Conservation (phyloP, 306 rosid genomes). For the Vachellia pachyceras region DNA sequence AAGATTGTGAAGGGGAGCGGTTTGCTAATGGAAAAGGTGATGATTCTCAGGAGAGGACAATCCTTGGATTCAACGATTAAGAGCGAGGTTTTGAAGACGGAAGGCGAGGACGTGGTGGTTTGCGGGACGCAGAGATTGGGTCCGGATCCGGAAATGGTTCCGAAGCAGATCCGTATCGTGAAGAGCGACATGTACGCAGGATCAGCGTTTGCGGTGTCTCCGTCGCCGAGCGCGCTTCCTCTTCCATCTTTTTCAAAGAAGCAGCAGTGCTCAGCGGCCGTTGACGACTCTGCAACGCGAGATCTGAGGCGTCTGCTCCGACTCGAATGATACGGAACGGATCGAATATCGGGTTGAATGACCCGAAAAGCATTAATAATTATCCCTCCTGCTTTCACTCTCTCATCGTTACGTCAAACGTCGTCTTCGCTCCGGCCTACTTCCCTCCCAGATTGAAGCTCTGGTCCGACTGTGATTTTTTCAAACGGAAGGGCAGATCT, state of each 20-base stretch:
- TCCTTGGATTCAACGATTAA: conserved; percentile 69
- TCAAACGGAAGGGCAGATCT: conserved; percentile 71
- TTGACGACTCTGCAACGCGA: conserved; percentile 80
- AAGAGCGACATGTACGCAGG: conserved; percentile 77
- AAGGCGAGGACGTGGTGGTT: conserved; percentile 51
- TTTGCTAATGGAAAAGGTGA: conserved; percentile 64
- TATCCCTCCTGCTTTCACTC: neutral
- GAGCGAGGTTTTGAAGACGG: conserved; percentile 49
- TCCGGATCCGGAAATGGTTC: conserved; percentile 59
- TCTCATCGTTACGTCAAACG: neutral
- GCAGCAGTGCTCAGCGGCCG: conserved; percentile 42
- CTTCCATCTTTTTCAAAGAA: conserved; percentile 79
- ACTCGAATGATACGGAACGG: conserved; percentile 49
- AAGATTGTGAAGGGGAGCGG: conserved; percentile 41
- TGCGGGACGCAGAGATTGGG: conserved; percentile 62
- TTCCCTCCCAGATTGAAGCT: conserved; percentile 39
- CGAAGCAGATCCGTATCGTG: conserved; percentile 50
- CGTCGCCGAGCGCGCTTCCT: conserved; percentile 86
- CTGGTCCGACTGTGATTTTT: conserved; percentile 72
- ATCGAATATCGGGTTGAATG: conserved; percentile 10
- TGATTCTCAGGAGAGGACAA: conserved; percentile 75
- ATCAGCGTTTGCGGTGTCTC: conserved; percentile 79
- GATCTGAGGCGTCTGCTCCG: conserved; percentile 88
- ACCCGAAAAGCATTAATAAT: neutral
- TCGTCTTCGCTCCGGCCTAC: neutral